A percentile compares a stretch with the other conserved stretches of the same genome.
These are phyloP conservation scores for Scheffersomyces illinoinensis DNA, from an alignment of 1,139 yeast species.

Conservation along the genomic window DNA sequence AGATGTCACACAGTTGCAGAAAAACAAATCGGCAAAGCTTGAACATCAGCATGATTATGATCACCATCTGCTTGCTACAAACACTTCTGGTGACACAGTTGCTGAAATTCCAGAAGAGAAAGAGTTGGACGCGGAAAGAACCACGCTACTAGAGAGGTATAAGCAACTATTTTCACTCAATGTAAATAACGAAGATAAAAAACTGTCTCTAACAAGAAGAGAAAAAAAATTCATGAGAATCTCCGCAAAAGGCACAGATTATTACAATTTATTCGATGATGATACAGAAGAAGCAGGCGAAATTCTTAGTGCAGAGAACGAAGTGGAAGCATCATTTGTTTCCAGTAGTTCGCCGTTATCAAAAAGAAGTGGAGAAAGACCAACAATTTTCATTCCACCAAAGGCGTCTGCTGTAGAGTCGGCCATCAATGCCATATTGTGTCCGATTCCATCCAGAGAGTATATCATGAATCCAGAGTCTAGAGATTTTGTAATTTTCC, in stretches of 20 bases:
- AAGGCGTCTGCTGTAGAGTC: constrained; percentile 48
- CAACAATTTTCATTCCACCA: constrained; percentile 37
- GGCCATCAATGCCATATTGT: constrained; percentile 41
- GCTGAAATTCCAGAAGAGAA: constrained; percentile 11
- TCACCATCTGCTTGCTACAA: not conserved
- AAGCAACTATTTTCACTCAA: not conserved
- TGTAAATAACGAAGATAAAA: constrained; percentile 2
- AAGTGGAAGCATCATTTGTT: not conserved
- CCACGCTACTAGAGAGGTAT: not conserved
- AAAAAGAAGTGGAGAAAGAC: not conserved
- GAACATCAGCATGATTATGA: not conserved
- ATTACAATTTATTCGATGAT: not conserved
- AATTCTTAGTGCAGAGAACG: not conserved
- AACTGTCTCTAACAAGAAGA: constrained; percentile 18
- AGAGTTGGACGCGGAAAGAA: not conserved
- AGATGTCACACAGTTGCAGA: constrained; percentile 29
- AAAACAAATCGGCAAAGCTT: constrained; percentile 5
- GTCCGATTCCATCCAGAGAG: constrained; percentile 42
- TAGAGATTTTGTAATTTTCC: constrained; percentile 65
- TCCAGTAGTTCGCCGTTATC: not conserved
- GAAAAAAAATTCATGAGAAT: constrained; percentile 26
- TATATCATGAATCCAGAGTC: constrained; percentile 37
- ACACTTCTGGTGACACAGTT: constrained; percentile 2
- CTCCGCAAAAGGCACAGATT: constrained; percentile 24
- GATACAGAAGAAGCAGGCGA: not conserved